Conservation (phyloP, 2,329 filamentous ascomycete species). For the Geosmithia morbida region DNA sequence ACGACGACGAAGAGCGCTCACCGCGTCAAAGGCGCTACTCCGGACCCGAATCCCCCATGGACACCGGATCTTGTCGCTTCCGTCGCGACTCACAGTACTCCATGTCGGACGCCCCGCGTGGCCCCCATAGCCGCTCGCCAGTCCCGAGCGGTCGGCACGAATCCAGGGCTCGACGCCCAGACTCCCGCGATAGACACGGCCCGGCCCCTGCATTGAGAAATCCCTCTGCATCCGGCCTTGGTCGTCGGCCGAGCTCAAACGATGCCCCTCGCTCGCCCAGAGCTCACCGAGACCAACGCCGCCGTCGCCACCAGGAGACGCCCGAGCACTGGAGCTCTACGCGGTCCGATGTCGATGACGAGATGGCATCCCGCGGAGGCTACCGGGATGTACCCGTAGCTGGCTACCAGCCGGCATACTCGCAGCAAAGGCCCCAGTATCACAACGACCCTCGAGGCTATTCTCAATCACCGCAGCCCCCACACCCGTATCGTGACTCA, state of each 20-base stretch:
- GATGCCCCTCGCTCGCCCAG: slow-evolving; percentile 8
- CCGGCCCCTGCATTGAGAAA: neutral
- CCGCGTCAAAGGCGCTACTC: slow-evolving; percentile 7
- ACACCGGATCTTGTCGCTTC: neutral
- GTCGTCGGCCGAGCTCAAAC: neutral
- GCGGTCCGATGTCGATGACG: slow-evolving; percentile 34
- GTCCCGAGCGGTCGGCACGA: slow-evolving; percentile 9
- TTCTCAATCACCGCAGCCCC: slow-evolving; percentile 26
- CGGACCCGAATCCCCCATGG: slow-evolving; percentile 10
- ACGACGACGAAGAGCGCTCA: neutral
- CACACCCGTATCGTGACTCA: slow-evolving; percentile 28
- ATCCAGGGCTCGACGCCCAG: slow-evolving; percentile 2
- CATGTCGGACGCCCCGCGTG: slow-evolving; percentile 1
- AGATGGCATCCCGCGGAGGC: slow-evolving; percentile 28
- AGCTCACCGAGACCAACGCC: slow-evolving; percentile 11
- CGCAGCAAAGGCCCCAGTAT: slow-evolving; percentile 20
- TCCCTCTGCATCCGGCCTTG: neutral
- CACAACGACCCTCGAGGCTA: slow-evolving; percentile 20
- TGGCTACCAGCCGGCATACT: slow-evolving; percentile 20
- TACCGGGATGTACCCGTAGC: slow-evolving; percentile 18
- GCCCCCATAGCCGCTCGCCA: neutral
- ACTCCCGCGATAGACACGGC: neutral
- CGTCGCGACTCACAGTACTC: neutral
- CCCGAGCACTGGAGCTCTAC: slow-evolving; percentile 22
- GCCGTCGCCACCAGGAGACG: slow-evolving; percentile 9